Conservation (phyloP, 2,329 filamentous ascomycete species). For the Piedraia hortae region DNA sequence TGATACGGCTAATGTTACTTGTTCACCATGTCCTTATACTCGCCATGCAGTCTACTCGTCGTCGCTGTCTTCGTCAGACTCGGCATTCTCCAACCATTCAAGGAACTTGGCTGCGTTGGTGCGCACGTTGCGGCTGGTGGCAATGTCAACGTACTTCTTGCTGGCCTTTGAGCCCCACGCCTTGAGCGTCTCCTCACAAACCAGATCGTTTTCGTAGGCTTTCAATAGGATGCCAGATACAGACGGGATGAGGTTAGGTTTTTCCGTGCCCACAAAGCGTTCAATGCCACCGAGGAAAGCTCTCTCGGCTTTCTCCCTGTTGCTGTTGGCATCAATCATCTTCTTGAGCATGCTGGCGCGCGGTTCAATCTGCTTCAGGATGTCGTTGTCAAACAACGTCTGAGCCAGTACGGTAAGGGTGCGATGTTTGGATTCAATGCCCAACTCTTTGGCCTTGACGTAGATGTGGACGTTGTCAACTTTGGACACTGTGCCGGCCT, state of each 20-base stretch:
- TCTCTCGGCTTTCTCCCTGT: constrained; percentile 87
- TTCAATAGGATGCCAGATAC: constrained; percentile 69
- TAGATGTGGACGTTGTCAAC: constrained; percentile 80
- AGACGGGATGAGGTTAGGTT: constrained; percentile 48
- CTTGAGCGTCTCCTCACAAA: constrained; percentile 66
- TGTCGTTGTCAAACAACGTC: constrained; percentile 77
- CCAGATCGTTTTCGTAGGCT: constrained; percentile 73
- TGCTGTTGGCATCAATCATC: constrained; percentile 32
- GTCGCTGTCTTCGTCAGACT: constrained; percentile 8
- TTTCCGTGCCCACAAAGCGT: constrained; percentile 63
- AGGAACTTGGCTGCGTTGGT: constrained; percentile 86
- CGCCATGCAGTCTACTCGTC: no score
- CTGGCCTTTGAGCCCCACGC: constrained; percentile 85
- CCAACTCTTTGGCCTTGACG: constrained; percentile 85
- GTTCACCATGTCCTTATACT: no score
- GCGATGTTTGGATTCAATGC: constrained; percentile 83
- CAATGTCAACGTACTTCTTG: constrained; percentile 88
- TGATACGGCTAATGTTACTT: no score
- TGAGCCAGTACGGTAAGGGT: constrained; percentile 77
- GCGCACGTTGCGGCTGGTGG: constrained; percentile 81
- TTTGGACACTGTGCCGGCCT: constrained; percentile 43
- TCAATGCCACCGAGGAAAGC: constrained; percentile 85
- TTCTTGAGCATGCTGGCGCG: constrained; percentile 75
- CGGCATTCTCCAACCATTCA: constrained; percentile 27
- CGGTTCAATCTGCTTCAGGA: constrained; percentile 60